These are phyloP conservation scores for Mycena filopes DNA, from an alignment of 768 basidiomycete species.

Conservation along the genomic window DNA sequence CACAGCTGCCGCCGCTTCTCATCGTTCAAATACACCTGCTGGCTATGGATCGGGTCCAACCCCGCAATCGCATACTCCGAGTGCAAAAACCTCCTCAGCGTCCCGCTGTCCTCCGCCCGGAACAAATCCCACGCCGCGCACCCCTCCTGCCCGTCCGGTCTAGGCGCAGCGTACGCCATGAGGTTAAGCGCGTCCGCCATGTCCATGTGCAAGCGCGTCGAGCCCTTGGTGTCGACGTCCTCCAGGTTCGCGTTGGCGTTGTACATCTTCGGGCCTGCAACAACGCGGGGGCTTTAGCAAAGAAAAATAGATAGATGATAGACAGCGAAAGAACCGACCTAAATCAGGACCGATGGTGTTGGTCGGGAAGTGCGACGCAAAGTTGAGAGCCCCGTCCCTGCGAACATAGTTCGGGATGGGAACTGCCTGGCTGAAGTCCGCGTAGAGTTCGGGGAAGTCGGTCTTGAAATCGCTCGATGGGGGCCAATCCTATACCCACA, in stretches of 20 bases:
- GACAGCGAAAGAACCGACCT: slow-evolving; percentile 52
- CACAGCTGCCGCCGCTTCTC: slow-evolving; percentile 73
- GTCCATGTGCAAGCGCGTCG: slow-evolving; percentile 93
- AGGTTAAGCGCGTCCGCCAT: slow-evolving; percentile 95
- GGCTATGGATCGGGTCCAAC: slow-evolving; percentile 91
- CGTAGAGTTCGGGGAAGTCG: slow-evolving; percentile 85
- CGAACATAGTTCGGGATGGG: slow-evolving; percentile 93
- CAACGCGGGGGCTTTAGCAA: slow-evolving; percentile 24
- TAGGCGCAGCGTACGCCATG: slow-evolving; percentile 77
- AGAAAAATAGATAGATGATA: slow-evolving; percentile 15
- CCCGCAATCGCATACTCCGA: slow-evolving; percentile 66
- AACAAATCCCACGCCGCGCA: slow-evolving; percentile 94
- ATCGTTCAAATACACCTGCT: slow-evolving; percentile 86
- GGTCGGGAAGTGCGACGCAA: slow-evolving; percentile 88
- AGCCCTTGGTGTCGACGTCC: slow-evolving; percentile 74
- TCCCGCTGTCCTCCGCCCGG: slow-evolving; percentile 82
- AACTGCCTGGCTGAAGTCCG: slow-evolving; percentile 85
- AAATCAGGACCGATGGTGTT: slow-evolving; percentile 85
- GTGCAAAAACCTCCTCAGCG: slow-evolving; percentile 78
- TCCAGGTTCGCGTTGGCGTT: slow-evolving; percentile 83
- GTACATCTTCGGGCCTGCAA: slow-evolving; percentile 95
- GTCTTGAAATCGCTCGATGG: slow-evolving; percentile 85
- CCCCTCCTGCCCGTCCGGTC: slow-evolving; percentile 72
- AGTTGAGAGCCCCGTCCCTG: slow-evolving; percentile 87
- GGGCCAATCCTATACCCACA: slow-evolving; percentile 85